Evolutionary conservation across 2,329 filamentous ascomycete genomes (phyloP).

Genomic region (Venturia carpophila): DNA sequence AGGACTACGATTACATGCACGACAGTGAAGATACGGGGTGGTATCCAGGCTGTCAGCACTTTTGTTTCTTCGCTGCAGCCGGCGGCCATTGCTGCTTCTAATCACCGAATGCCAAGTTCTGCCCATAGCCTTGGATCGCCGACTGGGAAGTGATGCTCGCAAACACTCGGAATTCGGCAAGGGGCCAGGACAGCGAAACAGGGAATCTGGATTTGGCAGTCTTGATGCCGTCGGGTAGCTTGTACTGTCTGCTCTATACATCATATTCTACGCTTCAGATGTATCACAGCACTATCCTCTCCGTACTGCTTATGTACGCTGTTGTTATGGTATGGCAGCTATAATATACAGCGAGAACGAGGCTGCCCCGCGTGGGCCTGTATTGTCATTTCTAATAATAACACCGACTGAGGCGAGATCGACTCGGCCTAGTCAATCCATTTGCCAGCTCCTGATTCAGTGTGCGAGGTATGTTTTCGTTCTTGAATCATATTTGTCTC

Average conservation of each 20-base stretch:
- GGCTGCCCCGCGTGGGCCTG: neutral
- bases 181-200: neutral
- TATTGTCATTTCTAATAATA: neutral
- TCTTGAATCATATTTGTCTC: neutral
- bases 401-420: too few relatives aligned
- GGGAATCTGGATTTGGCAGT: neutral
- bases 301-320: neutral
- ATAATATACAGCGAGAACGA: neutral
- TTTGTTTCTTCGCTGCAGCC: neutral
- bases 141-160: neutral
- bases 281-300: neutral
- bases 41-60: neutral
- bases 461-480: neutral
- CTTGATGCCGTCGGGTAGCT: neutral
- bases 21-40: neutral
- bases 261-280: neutral
- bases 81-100: constrained; percentile 1
- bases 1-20: neutral
- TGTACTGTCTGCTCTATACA: neutral
- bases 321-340: neutral
- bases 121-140: neutral
- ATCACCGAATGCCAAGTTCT: neutral
- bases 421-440: neutral
- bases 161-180: neutral
- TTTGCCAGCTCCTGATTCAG: neutral